These are phyloP conservation scores for Barnettozyma botsteinii DNA, from an alignment of 805 yeast genomes.

Conservation along the genomic window DNA sequence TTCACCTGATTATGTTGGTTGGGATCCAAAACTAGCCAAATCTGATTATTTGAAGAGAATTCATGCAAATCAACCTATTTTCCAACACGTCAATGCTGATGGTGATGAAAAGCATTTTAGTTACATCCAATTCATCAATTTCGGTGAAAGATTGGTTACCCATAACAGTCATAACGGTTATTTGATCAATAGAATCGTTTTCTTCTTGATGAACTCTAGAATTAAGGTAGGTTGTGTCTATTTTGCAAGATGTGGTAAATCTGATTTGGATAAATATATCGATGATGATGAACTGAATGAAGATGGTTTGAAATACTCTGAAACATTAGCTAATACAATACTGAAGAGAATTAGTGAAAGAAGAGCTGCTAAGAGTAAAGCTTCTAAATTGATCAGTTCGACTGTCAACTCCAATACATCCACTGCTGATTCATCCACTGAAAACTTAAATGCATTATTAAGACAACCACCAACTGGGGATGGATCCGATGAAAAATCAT, in stretches of 20 bases:
- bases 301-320: conserved; percentile 66
- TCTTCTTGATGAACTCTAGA: conserved; percentile 85
- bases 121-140: conserved; percentile 82
- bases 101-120: conserved; percentile 47
- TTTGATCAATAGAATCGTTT: conserved; percentile 83
- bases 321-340: conserved; percentile 55
- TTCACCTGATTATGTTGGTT: conserved; percentile 80
- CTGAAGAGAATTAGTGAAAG: conserved; percentile 29
- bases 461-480: conserved; percentile 42
- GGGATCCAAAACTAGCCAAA: conserved; percentile 71
- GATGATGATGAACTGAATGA: conserved; percentile 78
- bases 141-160: conserved; percentile 78
- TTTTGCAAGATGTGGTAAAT: conserved; percentile 75
- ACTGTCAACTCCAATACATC: conserved; percentile 2
- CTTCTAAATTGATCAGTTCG: conserved; percentile 5
- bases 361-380: conserved; percentile 12
- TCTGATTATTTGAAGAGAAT: conserved; percentile 73
- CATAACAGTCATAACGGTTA: conserved; percentile 84
- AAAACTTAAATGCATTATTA: conserved; percentile 11
- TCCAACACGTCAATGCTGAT: conserved; percentile 57
- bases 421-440: conserved; percentile 14
- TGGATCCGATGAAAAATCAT: conserved; percentile 52
- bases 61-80: conserved; percentile 57
- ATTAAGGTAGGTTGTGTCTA: conserved; percentile 86
- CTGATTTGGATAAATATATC: conserved; percentile 46